These are phyloP conservation scores for Gossypium lobatum DNA, from an alignment of 441 rosid genomes.

Conservation along the genomic window DNA sequence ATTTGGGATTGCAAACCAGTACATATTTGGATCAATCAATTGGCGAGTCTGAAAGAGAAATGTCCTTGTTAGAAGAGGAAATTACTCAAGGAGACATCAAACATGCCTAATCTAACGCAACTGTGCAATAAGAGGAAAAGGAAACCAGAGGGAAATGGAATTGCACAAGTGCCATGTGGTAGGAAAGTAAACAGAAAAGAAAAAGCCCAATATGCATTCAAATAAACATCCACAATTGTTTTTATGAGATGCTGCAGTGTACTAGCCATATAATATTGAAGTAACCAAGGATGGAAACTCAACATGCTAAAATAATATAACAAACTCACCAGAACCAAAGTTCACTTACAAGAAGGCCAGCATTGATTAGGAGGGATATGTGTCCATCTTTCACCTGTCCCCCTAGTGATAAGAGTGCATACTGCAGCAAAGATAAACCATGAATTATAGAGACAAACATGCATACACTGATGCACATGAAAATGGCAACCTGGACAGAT, in stretches of 20 bases:
- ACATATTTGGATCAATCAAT: conserved; percentile 76
- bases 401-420: conserved; percentile 62
- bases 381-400: conserved; percentile 76
- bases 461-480: not conserved
- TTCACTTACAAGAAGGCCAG: conserved; percentile 80
- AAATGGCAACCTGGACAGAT: conserved; percentile 2
- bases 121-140: not conserved
- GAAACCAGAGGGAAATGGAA: not conserved
- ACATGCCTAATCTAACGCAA: not conserved
- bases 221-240: not conserved
- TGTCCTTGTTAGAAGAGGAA: conserved; percentile 14
- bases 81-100: not conserved
- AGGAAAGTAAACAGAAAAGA: not conserved
- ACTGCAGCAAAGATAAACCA: conserved; percentile 31
- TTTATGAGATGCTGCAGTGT: not conserved
- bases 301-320: conserved; percentile 7
- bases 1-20: conserved; percentile 89
- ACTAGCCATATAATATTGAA: not conserved
- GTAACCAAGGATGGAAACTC: not conserved
- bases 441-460: not conserved
- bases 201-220: not conserved
- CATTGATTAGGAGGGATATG: conserved; percentile 66
- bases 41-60: conserved; percentile 65
- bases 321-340: conserved; percentile 5
- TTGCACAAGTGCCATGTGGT: not conserved